Evolutionary conservation across 2,329 filamentous ascomycete species (phyloP), one percentile per base, ranked within the genome.

Genomic region (Diaporthe amygdali): DNA sequence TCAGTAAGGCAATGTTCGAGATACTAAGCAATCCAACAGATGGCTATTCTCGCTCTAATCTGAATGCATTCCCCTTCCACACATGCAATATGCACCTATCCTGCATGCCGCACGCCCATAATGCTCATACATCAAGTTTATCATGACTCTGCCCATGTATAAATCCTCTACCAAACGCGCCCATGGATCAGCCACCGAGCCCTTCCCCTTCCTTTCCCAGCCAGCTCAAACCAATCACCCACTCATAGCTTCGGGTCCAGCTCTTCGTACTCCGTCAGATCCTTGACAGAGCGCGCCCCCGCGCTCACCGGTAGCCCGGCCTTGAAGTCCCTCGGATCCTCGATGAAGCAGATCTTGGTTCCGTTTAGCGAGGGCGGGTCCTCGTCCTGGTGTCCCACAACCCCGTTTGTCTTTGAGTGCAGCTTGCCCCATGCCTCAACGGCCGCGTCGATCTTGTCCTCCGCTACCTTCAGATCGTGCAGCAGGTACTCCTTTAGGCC

Each of bases 231-330:
- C n/a, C 49, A 30, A 22, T 5, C 12, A 2, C 12, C 51, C 15
- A 37, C 69, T 87, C 80, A 96, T 70, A 98, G 86, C 84, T 98
- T 98, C 17, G 93, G 84, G 74, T 94, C 94, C 72, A 92, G 85
- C 72, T 98, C 96, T 79, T 97, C 93, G 81, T 96, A 98, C 77
- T 95, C 93, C 73, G 87, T 92, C 69, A 98, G 81, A 75, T 96
- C 92, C 78, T 89, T 91, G 37, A 93, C 89, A 0, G 95, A 89
- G 73, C 87, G 87, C 2, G 95, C 90, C 0, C 94, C 96, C 27
- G 88, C 86, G 74, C 91, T 96, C 34, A 94, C 88, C 71, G 89
- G 84, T 76, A 98, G 85, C 17, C 89, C 86, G 0, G 93, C 91
- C 86, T 96, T 97, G 88, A 92, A 98, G 37, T 89, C 87, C 72